Evolutionary conservation across 805 yeast species (phyloP), one percentile per base, ranked within the genome.

Genomic region (Hanseniaspora hatyaiensis): DNA sequence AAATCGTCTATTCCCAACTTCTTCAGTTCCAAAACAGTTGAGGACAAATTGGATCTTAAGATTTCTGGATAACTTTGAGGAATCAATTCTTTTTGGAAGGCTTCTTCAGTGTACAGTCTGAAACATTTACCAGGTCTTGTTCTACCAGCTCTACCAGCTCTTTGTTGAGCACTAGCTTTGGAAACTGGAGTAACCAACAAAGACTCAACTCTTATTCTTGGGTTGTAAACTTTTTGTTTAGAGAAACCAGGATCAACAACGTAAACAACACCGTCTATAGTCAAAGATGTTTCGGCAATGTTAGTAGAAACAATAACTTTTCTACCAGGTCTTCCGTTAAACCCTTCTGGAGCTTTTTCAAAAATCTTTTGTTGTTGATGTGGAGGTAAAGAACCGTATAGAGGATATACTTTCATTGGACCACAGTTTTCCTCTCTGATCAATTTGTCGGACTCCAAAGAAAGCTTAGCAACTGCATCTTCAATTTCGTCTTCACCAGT

Each of bases 111-210:
- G 67, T 89, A 89, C 47, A 89, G 71, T 60, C 98, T 74, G 75
- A 89, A 89, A 66, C 96, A 89, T 65, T 92, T 89, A 61, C 98
- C 98, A 13, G 97, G 96, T 59, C 95, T 77, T 6, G 96, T 89
- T 77, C 98, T 89, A 69, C 98, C 98, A 49, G 98, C 98, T 75
- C 98, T 84, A 75, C 98, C 98, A 30, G 97, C 97, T 66, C 98
- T 78, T 66, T 89, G 98, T 66, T 89, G 96, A 1, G 98, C 95
- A 40, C 94, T 80, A 0, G 98, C 98, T 66, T 87, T 88, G 9
- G 97, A 88, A 52, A 92, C 88, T 31, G 97, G 97, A 8, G 96
- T 84, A 4, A 92, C 97, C 46, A 89, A 71, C 55, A 89, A 70
- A 0, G 96, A 86, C 65, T 89, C 96, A 26, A 89, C 96, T 64